These are phyloP conservation scores for Carex arenaria DNA, from an alignment of 202 grass and related monocot genomes.

Conservation along the genomic window DNA sequence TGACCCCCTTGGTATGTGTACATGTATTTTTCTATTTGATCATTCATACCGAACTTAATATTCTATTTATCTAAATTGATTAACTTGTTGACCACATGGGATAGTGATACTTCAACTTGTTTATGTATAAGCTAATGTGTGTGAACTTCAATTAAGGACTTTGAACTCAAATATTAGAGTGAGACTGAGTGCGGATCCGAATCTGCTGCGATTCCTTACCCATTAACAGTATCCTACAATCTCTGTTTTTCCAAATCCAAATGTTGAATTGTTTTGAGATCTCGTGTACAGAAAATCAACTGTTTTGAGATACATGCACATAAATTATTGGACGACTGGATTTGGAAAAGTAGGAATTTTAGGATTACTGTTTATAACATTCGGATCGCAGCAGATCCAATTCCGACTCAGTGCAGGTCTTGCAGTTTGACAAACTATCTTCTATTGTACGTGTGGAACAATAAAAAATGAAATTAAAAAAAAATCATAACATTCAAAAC, in stretches of 20 bases:
- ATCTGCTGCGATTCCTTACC: too few relatives aligned
- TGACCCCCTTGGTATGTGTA: conserved; percentile 62
- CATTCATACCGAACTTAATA: neutral
- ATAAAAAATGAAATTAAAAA: neutral
- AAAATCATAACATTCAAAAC: neutral
- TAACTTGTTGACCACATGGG: neutral
- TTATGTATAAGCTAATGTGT: neutral
- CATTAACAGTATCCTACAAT: too few relatives aligned
- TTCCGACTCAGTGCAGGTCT: neutral
- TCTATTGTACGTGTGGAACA: neutral
- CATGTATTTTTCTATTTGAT: neutral
- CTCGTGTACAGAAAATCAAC: too few relatives aligned
- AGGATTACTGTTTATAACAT: too few relatives aligned
- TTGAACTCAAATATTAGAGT: too few relatives aligned
- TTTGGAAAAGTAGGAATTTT: too few relatives aligned
- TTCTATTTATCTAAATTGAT: neutral
- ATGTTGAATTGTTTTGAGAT: too few relatives aligned
- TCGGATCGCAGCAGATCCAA: too few relatives aligned
- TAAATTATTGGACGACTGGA: too few relatives aligned
- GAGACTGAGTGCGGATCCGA: neutral
- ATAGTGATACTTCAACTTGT: neutral
- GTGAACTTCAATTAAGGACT: too few relatives aligned
- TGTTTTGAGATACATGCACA: too few relatives aligned
- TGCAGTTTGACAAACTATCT: neutral
- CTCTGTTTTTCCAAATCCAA: too few relatives aligned